Percentiles rank a stretch among this genome's conserved stretches.
These are phyloP conservation scores for Heliocybe sulcata DNA, from an alignment of 1,284 basidiomycete species.

Conservation along the genomic window DNA sequence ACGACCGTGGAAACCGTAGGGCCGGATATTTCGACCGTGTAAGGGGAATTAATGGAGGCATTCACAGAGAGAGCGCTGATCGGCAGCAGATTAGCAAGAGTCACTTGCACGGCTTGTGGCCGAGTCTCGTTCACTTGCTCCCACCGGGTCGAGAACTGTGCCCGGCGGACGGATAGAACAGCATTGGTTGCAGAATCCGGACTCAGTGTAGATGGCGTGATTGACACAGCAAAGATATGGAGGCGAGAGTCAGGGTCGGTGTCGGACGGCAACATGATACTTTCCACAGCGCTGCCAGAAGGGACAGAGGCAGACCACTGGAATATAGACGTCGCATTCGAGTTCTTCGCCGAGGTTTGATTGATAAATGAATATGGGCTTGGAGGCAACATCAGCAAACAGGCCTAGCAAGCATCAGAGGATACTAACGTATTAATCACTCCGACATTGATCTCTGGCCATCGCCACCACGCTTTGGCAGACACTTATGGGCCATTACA, in stretches of 20 bases:
- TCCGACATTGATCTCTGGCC: background rate
- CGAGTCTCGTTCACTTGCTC: conserved; percentile 24
- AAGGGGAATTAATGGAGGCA: conserved; percentile 24
- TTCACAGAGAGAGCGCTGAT: conserved; percentile 15
- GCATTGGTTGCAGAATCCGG: conserved; percentile 11
- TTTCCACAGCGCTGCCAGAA: conserved; percentile 28
- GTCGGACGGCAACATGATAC: conserved; percentile 30
- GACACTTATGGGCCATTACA: background rate
- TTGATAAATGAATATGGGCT: conserved; percentile 2
- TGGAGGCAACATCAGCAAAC: background rate
- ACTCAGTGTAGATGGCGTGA: conserved; percentile 25
- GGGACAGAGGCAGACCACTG: conserved; percentile 36
- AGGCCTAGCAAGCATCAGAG: background rate
- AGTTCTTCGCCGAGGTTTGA: conserved; percentile 23
- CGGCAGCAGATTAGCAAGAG: conserved; percentile 38
- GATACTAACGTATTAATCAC: background rate
- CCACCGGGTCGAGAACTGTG: conserved; percentile 36
- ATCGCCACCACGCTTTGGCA: background rate
- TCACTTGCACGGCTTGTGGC: conserved; percentile 38
- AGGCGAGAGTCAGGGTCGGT: conserved; percentile 22
- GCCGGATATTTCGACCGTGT: conserved; percentile 28
- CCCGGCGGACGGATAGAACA: conserved; percentile 28
- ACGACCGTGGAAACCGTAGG: conserved; percentile 22
- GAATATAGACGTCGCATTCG: conserved; percentile 33
- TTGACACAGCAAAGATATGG: conserved; percentile 38